Evolutionary conservation across 495 filamentous ascomycete species (phyloP), one percentile per base, ranked within the genome.

Genomic region (Astrocystis sublimbata): DNA sequence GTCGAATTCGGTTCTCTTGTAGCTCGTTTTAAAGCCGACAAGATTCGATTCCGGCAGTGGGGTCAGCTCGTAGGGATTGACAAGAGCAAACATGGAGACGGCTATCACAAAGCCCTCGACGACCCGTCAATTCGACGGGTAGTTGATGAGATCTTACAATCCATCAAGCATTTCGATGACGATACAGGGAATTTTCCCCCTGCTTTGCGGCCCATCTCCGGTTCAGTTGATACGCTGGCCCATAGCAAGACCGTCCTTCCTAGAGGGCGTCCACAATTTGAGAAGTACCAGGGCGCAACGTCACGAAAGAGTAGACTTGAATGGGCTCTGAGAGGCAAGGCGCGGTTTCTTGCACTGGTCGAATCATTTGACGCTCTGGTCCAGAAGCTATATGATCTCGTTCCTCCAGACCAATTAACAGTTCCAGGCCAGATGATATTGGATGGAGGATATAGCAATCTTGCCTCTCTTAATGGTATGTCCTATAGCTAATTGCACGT

Each of bases 21-120:
- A 12, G 61, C 61, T 55, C 65, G 58, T n/a, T 60, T 67, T 21
- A 17, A 2, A n/a, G 61, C 65, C 19, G 61, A 67, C 31, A 60
- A 52, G 46, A 21, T 45, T 35, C 55, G 47, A 47, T 67, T 67
- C 45, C 45, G 31, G 23, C 35, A 65, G 55, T 67, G 65, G 65
- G 65, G 60, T 33, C 33, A 60, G 52, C 30, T 35, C 33, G 49
- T 65, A 21, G 65, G 65, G 30, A 52, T 67, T 28, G 23, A 10
- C 5, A 58, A 43, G 21, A 40, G n/a, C 9, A 36, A n/a, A 46
- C 17, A 6, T 23, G 28, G 17, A 58, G 28, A 58, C 7, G 13
- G 30, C 6, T n/a, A 58, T 17, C 54, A 58, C 41, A 12, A 17
- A 46, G 30, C 40, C 28, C 41, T 58, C 41, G 54, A 58, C 12